Conservation (phyloP, 176 grass and related monocot genomes). For the Rhipidocladum racemiflorum region DNA sequence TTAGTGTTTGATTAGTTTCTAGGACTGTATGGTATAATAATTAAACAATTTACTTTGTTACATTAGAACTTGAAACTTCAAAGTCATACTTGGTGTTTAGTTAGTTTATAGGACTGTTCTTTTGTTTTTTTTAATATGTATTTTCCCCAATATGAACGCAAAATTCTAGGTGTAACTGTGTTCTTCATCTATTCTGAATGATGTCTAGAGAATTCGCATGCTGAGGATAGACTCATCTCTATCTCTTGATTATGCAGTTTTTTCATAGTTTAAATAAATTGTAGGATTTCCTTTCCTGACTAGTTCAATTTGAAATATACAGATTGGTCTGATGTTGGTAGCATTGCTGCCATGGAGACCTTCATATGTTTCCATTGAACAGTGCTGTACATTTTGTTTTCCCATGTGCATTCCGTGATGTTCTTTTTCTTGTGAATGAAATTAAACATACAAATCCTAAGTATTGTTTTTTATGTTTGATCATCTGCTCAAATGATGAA, state of each 20-base stretch:
- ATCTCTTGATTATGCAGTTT: not conserved
- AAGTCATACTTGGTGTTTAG: not conserved
- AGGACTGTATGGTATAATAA: not conserved
- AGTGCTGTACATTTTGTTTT: not conserved
- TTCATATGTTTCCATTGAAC: not conserved
- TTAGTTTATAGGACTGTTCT: not conserved
- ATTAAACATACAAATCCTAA: not conserved
- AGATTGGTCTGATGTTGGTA: not conserved
- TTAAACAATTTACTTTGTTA: not conserved
- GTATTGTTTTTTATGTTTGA: not conserved
- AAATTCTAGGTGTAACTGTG: not conserved
- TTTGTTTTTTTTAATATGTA: not conserved
- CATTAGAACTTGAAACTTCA: not conserved
- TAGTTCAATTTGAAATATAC: not conserved
- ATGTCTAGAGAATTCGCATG: not conserved
- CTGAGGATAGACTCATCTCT: not conserved
- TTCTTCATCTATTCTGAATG: not conserved
- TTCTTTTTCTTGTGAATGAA: not conserved
- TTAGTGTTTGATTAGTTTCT: conserved; percentile 6
- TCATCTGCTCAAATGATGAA: not conserved
- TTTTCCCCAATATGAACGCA: not conserved
- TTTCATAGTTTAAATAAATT: not conserved
- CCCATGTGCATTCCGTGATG: not conserved
- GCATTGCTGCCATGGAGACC: not conserved
- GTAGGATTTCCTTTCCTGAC: not conserved